Conservation (phyloP, 2,329 filamentous ascomycete genomes). For the Penicillium capsulatum region DNA sequence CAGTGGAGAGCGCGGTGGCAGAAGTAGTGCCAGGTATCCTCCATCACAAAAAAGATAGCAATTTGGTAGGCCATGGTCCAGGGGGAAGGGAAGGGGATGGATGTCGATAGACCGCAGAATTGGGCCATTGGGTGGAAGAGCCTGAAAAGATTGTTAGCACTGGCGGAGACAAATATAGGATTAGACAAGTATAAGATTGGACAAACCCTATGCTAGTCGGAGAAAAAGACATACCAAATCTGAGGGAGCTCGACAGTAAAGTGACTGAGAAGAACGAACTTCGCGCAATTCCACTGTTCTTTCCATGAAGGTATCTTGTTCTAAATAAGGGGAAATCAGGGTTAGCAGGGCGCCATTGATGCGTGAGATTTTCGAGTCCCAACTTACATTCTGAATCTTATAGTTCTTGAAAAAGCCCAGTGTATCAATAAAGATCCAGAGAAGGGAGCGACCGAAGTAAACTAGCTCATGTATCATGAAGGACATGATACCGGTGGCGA, state of each 20-base stretch:
- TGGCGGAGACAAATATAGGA: neutral
- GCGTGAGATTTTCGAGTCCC: neutral
- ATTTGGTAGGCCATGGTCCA: slow-evolving; percentile 91
- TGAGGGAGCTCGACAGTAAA: slow-evolving; percentile 98
- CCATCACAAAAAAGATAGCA: slow-evolving; percentile 86
- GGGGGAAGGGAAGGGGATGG: slow-evolving; percentile 80
- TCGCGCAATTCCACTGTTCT: slow-evolving; percentile 93
- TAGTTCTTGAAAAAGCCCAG: slow-evolving; percentile 13
- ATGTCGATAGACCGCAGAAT: slow-evolving; percentile 82
- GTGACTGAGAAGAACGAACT: slow-evolving; percentile 87
- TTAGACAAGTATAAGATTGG: no score
- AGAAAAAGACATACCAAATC: slow-evolving; percentile 67
- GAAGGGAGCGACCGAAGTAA: slow-evolving; percentile 88
- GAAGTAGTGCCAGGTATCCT: slow-evolving; percentile 99
- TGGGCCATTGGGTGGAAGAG: slow-evolving; percentile 96
- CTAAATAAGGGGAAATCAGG: slow-evolving; percentile 33
- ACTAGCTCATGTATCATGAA: slow-evolving; percentile 91
- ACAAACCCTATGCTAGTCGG: no score
- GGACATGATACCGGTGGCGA: slow-evolving; percentile 96
- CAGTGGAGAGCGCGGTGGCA: slow-evolving; percentile 89
- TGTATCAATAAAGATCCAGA: slow-evolving; percentile 84
- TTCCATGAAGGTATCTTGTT: slow-evolving; percentile 81
- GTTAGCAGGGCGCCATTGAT: neutral
- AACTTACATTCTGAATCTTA: slow-evolving; percentile 13
- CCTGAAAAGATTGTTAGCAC: slow-evolving; percentile 33